Evolutionary conservation across 2,329 filamentous ascomycete species (phyloP), one percentile per base, ranked within the genome.

Genomic region (Trichoderma gracile): DNA sequence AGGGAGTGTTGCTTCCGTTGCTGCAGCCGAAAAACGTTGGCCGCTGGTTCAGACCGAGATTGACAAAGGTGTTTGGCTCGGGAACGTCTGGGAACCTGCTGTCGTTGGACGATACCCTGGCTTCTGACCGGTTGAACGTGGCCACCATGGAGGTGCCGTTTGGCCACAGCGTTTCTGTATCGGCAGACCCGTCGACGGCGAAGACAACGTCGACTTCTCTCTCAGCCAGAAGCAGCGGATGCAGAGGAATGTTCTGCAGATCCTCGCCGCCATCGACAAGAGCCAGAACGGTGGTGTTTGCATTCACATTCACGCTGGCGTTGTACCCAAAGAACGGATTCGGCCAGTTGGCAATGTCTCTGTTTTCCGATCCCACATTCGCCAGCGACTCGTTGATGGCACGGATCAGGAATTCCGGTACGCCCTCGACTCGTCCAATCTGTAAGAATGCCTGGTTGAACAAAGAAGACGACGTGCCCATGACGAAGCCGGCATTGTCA

Each of bases 391-490:
- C 69, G 3, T 75, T 73, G 15, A 91, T 70, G 21, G 83, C 81
- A 5, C 79, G 70, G 57, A 82, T 79, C 43, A 92, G 76, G 40
- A 82, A 76, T 0, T 79, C 73, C 2, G 81, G 82, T 1, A 83
- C 73, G 27, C 78, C 76, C 23, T 76, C 75, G 10, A 75, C 71
- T 6, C 74, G 70, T 42, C 74, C 75, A 63, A 94, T 79, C 12
- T 86, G 77, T 3, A 93, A 80, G 19, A 96, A 77, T 70, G 91
- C 84, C 70, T 87, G 81, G 78, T 96, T 97, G 82, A 97, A 97
- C 2, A 97, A 82, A 0, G 90, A 89, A 1, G 89, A 92, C 23
- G 89, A 92, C 0, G 93, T 96, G 57, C 93, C 93, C 86, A 96
- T 92, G 27, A 96, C 80, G 72, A 86, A 97, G 7, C 91, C 91